Conservation (phyloP, 257 asterid species). For the Nicotiana sylvestris region DNA sequence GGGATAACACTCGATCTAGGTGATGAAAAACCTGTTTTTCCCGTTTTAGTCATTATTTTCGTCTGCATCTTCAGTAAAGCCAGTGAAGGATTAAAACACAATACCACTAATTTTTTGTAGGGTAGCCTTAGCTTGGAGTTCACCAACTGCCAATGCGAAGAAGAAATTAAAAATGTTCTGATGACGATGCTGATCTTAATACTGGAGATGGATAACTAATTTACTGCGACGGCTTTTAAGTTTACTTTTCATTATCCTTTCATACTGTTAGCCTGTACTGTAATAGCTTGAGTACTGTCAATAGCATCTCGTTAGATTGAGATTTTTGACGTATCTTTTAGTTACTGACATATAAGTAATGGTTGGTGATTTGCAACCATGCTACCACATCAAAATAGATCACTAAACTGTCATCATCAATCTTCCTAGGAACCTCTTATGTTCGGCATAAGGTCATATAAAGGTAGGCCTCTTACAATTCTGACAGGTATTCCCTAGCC, state of each 20-base stretch:
- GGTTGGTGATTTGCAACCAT: neutral
- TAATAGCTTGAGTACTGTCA: neutral
- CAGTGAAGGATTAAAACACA: no score
- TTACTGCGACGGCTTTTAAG: neutral
- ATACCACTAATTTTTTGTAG: no score
- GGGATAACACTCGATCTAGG: no score
- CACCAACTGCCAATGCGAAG: no score
- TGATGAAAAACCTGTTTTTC: no score
- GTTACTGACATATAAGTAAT: neutral
- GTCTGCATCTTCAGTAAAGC: no score
- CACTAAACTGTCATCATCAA: neutral
- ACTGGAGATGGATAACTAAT: neutral
- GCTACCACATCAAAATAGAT: neutral
- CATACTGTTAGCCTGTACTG: neutral
- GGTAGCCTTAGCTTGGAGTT: no score
- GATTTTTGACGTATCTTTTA: neutral
- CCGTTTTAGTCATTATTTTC: no score
- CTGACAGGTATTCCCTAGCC: neutral
- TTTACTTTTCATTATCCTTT: neutral
- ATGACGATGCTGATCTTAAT: neutral
- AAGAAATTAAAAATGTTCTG: no score
- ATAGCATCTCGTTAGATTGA: neutral
- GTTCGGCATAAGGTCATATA: no score
- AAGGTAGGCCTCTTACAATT: neutral
- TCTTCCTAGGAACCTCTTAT: no score